Evolutionary conservation across 2,329 filamentous ascomycete species (phyloP).

Genomic region (Aspergillus uvarum): DNA sequence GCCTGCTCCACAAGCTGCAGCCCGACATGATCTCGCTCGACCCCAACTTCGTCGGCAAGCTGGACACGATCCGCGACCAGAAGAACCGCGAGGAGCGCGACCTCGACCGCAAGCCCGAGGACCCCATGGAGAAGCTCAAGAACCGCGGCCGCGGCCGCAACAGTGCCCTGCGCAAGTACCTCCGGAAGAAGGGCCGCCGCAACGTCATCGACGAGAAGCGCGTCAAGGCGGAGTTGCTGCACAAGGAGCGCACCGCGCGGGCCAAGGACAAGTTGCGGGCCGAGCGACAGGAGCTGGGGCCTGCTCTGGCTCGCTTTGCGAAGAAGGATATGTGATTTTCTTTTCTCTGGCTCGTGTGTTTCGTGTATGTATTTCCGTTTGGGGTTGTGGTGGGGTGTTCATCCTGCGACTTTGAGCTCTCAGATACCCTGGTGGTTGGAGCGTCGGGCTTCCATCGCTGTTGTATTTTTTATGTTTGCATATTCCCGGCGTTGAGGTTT

Average conservation of each 20-base stretch:
- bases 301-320: constrained; percentile 81
- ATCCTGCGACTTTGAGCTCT: constrained; percentile 7
- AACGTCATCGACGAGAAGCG: constrained; percentile 97
- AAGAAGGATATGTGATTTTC: constrained; percentile 54
- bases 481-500: constrained; percentile 2
- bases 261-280: constrained; percentile 65
- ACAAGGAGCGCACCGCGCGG: constrained; percentile 66
- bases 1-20: constrained; percentile 87
- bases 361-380: not conserved
- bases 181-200: constrained; percentile 87
- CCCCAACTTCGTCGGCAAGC: constrained; percentile 83
- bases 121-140: constrained; percentile 59
- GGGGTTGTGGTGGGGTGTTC: not conserved
- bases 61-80: constrained; percentile 78
- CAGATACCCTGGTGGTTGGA: constrained; percentile 18
- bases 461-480: constrained; percentile 1
- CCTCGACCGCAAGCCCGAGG: constrained; percentile 68
- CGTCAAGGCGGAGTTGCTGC: constrained; percentile 78
- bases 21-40: constrained; percentile 97
- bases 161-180: constrained; percentile 78
- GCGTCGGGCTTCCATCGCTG: not conserved
- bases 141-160: constrained; percentile 88
- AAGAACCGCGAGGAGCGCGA: constrained; percentile 75
- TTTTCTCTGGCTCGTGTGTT: not conserved
- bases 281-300: constrained; percentile 75